Base-by-base conservation (phyloP, 2,329 filamentous ascomycete species). In the Ploettnerulaceae sp. region DNA sequence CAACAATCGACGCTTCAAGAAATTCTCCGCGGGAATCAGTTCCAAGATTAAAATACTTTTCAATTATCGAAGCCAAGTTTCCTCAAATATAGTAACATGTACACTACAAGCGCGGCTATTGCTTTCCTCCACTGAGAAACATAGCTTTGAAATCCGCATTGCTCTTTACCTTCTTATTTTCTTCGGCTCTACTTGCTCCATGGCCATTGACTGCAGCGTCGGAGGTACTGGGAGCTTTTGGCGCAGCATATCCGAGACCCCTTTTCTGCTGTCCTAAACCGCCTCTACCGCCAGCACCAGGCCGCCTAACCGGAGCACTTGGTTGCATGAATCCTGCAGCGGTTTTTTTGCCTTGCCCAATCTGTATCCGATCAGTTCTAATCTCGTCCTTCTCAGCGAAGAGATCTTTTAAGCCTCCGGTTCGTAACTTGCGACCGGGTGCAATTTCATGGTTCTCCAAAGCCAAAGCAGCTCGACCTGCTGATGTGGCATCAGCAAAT, bases 401-500 rank as follows among this genome's bases (percentile, higher is more conserved):
- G 20, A 84, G 65, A 48, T 82, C 76, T 11, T 72, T 70, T 17
- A 75, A 61, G 3, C 71, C 69, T 6, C 79, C 81, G 0, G 73
- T 77, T 12, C 71, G 73, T 18, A 85, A 66, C 46, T 68, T 75
- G 26, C 70, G 68, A 3, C 72, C 75, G 12, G 58, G 36, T 26
- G 71, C 73, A 34, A 84, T 74, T 39, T 78, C 73, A 41, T 71
- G 60, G 5, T 76, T 76, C 33, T 79, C 72, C 2, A 85, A 67
- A 20, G 71, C 71, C 6, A 85, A 62, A n/a, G 78, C 72, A 1
- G 85, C 86, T 60, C 78, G 85, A 20, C 90, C 90, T 0, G 86
- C 86, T 26, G 81, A 76, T 17, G 74, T 69, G 1, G 79, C 68
- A 42, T 79, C 72, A n/a, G 69, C 67, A 57, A 86, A 96, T 62